Percentiles rank a stretch among this genome's conserved stretches.
Conservation (phyloP, 306 rosid genomes). For the Cicer judaicum region DNA sequence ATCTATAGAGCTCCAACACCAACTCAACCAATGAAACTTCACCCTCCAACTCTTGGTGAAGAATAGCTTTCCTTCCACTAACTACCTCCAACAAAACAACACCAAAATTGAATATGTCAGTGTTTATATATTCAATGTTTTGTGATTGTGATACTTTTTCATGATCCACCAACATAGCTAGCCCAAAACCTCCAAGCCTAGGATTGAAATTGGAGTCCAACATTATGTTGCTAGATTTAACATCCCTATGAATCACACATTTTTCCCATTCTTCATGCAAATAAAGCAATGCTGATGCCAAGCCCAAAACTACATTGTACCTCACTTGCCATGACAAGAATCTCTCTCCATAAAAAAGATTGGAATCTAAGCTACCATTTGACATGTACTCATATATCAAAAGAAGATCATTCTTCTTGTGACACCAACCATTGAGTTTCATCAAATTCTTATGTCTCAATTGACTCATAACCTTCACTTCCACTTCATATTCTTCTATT, state of each 20-base stretch:
- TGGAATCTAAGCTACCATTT: slow-evolving; percentile 53
- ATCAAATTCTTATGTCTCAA: slow-evolving; percentile 55
- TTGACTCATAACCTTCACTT: slow-evolving; percentile 50
- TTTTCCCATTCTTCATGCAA: slow-evolving; percentile 54
- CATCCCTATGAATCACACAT: slow-evolving; percentile 59
- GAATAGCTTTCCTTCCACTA: slow-evolving; percentile 45
- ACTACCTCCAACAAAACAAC: slow-evolving; percentile 46
- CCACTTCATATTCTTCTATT: slow-evolving; percentile 46
- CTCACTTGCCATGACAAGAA: slow-evolving; percentile 43
- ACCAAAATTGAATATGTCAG: slow-evolving; percentile 52
- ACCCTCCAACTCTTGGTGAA: not conserved
- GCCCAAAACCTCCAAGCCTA: slow-evolving; percentile 59
- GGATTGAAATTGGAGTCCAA: slow-evolving; percentile 50
- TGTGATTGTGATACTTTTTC: slow-evolving; percentile 43
- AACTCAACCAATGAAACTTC: slow-evolving; percentile 42
- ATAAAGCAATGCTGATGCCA: slow-evolving; percentile 54
- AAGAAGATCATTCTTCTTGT: slow-evolving; percentile 42
- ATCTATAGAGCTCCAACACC: slow-evolving; percentile 54
- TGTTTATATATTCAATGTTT: slow-evolving; percentile 32
- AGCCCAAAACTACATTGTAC: slow-evolving; percentile 42
- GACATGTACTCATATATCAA: slow-evolving; percentile 51
- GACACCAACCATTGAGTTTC: slow-evolving; percentile 57
- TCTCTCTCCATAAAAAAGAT: slow-evolving; percentile 35
- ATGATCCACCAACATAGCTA: slow-evolving; percentile 56
- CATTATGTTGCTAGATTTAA: too few relatives aligned